Evolutionary conservation across 2,329 filamentous ascomycete genomes (phyloP).

Genomic region (Clonostachys solani): DNA sequence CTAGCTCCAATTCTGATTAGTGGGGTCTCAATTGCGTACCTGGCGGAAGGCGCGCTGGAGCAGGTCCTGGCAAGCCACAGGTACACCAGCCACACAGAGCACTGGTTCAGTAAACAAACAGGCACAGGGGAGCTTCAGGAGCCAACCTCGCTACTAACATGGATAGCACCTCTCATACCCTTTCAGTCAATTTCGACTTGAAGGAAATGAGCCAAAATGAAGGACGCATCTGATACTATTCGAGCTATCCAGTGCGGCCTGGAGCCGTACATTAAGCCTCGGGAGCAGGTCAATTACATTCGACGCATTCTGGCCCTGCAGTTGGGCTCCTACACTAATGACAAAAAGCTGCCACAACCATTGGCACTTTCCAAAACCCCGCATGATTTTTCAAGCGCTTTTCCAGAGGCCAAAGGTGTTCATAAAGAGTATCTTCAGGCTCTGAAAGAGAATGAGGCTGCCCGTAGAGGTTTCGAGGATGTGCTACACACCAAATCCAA

Average conservation of each 20-base stretch:
- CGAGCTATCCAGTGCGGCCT: conserved; percentile 37
- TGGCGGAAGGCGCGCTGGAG: too few relatives aligned
- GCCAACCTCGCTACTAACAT: too few relatives aligned
- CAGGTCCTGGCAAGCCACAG: too few relatives aligned
- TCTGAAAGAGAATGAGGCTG: conserved; percentile 37
- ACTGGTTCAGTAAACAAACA: too few relatives aligned
- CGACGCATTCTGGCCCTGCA: conserved; percentile 50
- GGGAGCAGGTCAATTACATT: conserved; percentile 53
- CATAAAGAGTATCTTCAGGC: conserved; percentile 53
- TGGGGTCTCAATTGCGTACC: background rate
- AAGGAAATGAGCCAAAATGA: conserved; percentile 12
- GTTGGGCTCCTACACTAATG: conserved; percentile 40
- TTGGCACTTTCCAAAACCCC: conserved; percentile 42
- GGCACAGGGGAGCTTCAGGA: too few relatives aligned
- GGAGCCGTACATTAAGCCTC: conserved; percentile 48
- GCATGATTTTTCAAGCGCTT: conserved; percentile 21
- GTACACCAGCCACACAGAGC: background rate
- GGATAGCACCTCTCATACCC: too few relatives aligned
- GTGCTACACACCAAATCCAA: conserved; percentile 6
- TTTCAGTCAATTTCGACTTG: too few relatives aligned
- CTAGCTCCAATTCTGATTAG: background rate
- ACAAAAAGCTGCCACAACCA: conserved; percentile 34
- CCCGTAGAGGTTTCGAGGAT: conserved; percentile 2
- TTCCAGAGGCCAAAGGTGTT: conserved; percentile 36
- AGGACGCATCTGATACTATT: conserved; percentile 20